Evolutionary conservation across 352 stramenopile genomes (phyloP).

Genomic region (Phytopythium oedochilum): DNA sequence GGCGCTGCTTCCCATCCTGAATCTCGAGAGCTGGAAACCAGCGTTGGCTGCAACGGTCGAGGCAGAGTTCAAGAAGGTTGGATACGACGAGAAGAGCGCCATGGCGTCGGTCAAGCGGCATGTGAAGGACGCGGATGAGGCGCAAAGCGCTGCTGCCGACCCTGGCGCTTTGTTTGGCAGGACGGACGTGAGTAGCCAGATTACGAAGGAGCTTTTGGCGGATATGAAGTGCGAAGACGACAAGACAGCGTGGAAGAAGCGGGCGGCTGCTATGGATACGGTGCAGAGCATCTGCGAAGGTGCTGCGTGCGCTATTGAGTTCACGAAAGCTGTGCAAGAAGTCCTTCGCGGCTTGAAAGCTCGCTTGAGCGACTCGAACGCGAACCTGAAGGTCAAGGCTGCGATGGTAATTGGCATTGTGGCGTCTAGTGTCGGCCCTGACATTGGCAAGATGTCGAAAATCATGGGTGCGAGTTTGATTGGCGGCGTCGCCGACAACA

Average conservation of each 20-base stretch:
- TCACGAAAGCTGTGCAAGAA: constrained; percentile 79
- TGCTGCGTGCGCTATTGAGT: constrained; percentile 74
- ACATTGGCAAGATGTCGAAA: constrained; percentile 81
- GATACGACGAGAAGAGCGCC: constrained; percentile 61
- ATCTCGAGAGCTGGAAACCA: constrained; percentile 82
- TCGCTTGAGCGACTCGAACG: constrained; percentile 79
- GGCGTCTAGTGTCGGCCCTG: constrained; percentile 66
- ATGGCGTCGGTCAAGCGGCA: constrained; percentile 55
- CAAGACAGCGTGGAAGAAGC: constrained; percentile 84
- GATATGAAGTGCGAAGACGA: constrained; percentile 85
- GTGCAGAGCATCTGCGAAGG: constrained; percentile 76
- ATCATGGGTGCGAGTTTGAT: constrained; percentile 64
- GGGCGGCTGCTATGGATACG: constrained; percentile 72
- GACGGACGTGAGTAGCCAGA: constrained; percentile 69
- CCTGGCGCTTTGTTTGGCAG: constrained; percentile 62
- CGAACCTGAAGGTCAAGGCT: constrained; percentile 85
- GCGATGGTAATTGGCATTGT: constrained; percentile 78
- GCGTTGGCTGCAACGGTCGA: constrained; percentile 72
- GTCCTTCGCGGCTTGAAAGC: constrained; percentile 71
- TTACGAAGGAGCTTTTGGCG: constrained; percentile 84
- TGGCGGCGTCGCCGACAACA: constrained; percentile 79
- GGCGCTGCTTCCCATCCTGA: constrained; percentile 72
- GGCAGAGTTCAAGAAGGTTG: constrained; percentile 77
- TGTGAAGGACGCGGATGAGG: constrained; percentile 64
- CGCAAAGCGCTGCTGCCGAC: constrained; percentile 28